A percentile compares a stretch with the other conserved stretches of the same genome.
These are phyloP conservation scores for Harringtonia lauricola DNA, from an alignment of 2,329 filamentous ascomycete species.

Conservation along the genomic window DNA sequence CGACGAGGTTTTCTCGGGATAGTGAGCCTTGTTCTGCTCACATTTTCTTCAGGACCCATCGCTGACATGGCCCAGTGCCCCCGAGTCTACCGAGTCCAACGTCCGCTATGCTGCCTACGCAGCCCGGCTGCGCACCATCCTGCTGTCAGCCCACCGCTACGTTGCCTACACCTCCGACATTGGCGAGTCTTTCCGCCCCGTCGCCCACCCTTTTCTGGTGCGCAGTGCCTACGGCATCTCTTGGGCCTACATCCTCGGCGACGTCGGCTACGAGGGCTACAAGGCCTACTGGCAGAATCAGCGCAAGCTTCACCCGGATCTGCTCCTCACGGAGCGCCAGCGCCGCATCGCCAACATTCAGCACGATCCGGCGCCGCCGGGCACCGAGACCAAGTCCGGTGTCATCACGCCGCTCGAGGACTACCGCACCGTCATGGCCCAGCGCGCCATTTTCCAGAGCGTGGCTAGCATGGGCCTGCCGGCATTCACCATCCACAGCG, in stretches of 20 bases:
- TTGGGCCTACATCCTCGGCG: slow-evolving; percentile 85
- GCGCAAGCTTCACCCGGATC: slow-evolving; percentile 55
- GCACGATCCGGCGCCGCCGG: slow-evolving; percentile 8
- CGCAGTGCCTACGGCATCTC: slow-evolving; percentile 78
- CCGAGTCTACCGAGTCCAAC: slow-evolving; percentile 73
- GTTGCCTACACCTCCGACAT: slow-evolving; percentile 96
- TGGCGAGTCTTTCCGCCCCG: slow-evolving; percentile 87
- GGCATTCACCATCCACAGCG: slow-evolving; percentile 85
- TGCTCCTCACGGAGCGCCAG: slow-evolving; percentile 40
- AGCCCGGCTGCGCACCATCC: slow-evolving; percentile 71
- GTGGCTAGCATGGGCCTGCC: slow-evolving; percentile 89
- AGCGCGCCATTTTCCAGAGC: slow-evolving; percentile 82
- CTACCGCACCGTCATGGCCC: slow-evolving; percentile 80
- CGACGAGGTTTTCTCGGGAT: slow-evolving; percentile 67
- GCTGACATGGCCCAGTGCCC: slow-evolving; percentile 36
- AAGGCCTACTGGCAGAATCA: slow-evolving; percentile 89
- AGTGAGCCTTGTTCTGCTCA: slow-evolving; percentile 41
- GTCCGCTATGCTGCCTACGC: slow-evolving; percentile 92
- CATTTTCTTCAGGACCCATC: background rate
- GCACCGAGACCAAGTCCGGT: slow-evolving; percentile 21
- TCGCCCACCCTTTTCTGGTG: slow-evolving; percentile 78
- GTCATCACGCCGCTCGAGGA: slow-evolving; percentile 67
- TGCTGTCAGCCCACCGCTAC: slow-evolving; percentile 85
- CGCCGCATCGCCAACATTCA: slow-evolving; percentile 35
- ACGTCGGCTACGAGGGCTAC: slow-evolving; percentile 88